Evolutionary conservation across 2,329 filamentous ascomycete genomes (phyloP).

Genomic region (Sclerotinia glacialis): DNA sequence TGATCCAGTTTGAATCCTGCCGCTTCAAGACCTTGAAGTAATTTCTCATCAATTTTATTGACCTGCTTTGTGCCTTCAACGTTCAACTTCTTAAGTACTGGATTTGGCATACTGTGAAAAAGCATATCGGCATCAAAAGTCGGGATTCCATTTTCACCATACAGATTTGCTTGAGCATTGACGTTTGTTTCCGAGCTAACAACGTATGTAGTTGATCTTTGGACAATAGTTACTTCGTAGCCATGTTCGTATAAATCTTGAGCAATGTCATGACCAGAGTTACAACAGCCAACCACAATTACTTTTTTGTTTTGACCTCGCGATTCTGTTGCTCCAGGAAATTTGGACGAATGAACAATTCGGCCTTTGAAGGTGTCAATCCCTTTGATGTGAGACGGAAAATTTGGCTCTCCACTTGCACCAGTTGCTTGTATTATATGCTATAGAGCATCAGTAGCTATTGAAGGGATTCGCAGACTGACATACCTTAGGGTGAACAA

Average conservation of each 20-base stretch:
- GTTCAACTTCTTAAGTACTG: constrained; percentile 60
- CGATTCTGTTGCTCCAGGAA: constrained; percentile 49
- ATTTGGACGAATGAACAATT: constrained; percentile 61
- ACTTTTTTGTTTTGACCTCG: constrained; percentile 55
- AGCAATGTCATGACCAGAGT: constrained; percentile 67
- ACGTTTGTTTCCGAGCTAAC: constrained; percentile 51
- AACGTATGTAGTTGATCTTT: constrained; percentile 64
- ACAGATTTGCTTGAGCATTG: constrained; percentile 44
- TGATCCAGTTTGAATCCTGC: constrained; percentile 58
- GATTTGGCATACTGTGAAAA: constrained; percentile 54
- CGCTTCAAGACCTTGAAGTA: constrained; percentile 50
- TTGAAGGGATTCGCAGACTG: neutral
- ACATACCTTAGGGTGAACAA: constrained; percentile 27
- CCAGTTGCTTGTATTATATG: constrained; percentile 32
- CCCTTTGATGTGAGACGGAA: constrained; percentile 45
- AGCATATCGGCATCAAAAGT: constrained; percentile 65
- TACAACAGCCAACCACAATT: constrained; percentile 65
- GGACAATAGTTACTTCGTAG: constrained; percentile 65
- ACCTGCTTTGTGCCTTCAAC: constrained; percentile 44
- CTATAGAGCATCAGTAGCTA: constrained; percentile 31
- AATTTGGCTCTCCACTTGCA: constrained; percentile 57
- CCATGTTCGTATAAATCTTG: constrained; percentile 66
- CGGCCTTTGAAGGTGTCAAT: constrained; percentile 55
- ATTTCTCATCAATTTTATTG: constrained; percentile 40
- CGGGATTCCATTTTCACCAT: constrained; percentile 48